phyloP scores from a whole-genome alignment of 495 filamentous ascomycete genomes.

The Neurospora sp. region DNA sequence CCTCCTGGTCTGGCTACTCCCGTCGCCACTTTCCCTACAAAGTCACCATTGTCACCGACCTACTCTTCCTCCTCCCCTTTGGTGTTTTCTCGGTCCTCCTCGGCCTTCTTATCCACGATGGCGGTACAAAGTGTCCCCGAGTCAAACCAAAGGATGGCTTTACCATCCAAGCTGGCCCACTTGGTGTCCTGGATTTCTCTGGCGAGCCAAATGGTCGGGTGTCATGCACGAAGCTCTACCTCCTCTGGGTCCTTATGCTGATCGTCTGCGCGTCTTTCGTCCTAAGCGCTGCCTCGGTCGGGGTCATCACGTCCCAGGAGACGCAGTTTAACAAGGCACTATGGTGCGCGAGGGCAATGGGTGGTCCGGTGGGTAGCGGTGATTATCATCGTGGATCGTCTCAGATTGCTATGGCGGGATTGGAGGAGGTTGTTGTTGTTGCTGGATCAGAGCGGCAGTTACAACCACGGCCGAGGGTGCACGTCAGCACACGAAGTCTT shows the following conservation, averaged over 20 bases:
- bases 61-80: conserved; percentile 57
- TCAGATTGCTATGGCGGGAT: not conserved
- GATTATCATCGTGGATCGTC: not conserved
- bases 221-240: not conserved
- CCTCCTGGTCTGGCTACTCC: conserved; percentile 67
- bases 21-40: conserved; percentile 67
- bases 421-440: not conserved
- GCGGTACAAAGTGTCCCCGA: not conserved
- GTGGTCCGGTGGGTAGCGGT: not conserved
- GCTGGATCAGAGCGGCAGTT: not conserved
- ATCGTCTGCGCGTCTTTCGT: not conserved
- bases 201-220: not conserved
- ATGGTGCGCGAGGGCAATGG: not conserved
- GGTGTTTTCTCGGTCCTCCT: conserved; percentile 61
- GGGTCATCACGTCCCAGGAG: not conserved
- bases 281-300: not conserved
- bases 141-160: not conserved
- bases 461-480: not conserved
- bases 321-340: not conserved
- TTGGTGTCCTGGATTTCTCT: not conserved
- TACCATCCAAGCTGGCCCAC: not conserved
- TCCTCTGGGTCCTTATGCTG: not conserved
- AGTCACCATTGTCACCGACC: conserved; percentile 53
- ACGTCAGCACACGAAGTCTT: not conserved
- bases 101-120: conserved; percentile 65